A percentile compares a stretch with the other conserved stretches of the same genome.
Evolutionary conservation across 2,329 filamentous ascomycete species (phyloP).

Genomic region (Didymellaceae sp.): DNA sequence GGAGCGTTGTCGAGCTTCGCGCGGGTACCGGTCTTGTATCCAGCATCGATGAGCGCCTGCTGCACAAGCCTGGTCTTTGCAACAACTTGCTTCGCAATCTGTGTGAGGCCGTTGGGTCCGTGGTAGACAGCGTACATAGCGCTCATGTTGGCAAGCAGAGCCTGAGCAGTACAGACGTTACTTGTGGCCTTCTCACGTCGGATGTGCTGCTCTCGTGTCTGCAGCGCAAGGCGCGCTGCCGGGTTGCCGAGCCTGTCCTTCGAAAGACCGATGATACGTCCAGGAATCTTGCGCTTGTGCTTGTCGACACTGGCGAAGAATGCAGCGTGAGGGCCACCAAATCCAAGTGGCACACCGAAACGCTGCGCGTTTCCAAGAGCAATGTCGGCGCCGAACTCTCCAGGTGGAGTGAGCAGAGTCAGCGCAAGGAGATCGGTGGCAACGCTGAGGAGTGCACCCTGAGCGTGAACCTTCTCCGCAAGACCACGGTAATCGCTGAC

Average conservation of each 20-base stretch:
- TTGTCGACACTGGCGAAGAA: slow-evolving; percentile 94
- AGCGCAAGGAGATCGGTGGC: slow-evolving; percentile 89
- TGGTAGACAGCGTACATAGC: slow-evolving; percentile 95
- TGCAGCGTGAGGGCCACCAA: slow-evolving; percentile 92
- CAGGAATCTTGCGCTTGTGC: slow-evolving; percentile 93
- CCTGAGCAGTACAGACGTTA: slow-evolving; percentile 96
- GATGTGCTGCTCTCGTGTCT: slow-evolving; percentile 96
- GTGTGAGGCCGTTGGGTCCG: slow-evolving; percentile 80
- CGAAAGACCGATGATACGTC: slow-evolving; percentile 86
- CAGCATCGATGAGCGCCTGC: slow-evolving; percentile 66
- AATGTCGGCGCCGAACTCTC: slow-evolving; percentile 94
- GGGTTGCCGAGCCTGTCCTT: slow-evolving; percentile 85
- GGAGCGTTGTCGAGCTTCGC: slow-evolving; percentile 63
- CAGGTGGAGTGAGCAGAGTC: slow-evolving; percentile 85
- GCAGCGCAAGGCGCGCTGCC: slow-evolving; percentile 82
- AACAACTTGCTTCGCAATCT: slow-evolving; percentile 80
- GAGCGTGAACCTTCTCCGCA: slow-evolving; percentile 77
- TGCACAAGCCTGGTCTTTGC: slow-evolving; percentile 74
- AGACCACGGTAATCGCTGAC: slow-evolving; percentile 76
- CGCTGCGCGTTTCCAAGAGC: slow-evolving; percentile 92
- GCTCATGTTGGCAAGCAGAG: slow-evolving; percentile 92
- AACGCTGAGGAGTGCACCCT: slow-evolving; percentile 81
- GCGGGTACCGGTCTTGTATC: slow-evolving; percentile 67
- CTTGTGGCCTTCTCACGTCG: slow-evolving; percentile 95
- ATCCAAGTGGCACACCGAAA: slow-evolving; percentile 90